Evolutionary conservation across 768 basidiomycete species (phyloP).

Genomic region (Omphalotus guepiniiformis): DNA sequence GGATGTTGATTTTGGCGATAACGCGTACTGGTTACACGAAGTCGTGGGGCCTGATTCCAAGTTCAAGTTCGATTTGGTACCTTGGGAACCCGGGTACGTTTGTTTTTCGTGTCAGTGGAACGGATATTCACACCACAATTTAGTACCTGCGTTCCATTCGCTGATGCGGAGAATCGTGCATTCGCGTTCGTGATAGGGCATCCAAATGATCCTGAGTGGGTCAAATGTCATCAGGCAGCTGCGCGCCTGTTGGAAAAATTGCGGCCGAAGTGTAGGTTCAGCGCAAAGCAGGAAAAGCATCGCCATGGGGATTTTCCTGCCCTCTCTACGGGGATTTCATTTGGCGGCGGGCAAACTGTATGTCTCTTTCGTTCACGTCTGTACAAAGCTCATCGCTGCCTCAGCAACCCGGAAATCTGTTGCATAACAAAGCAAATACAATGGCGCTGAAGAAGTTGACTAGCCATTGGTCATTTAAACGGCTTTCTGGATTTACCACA

Average conservation of each 20-base stretch:
- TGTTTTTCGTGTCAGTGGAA: background rate
- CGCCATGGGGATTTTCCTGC: slow-evolving; percentile 19
- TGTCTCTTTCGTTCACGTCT: background rate
- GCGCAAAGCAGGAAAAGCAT: slow-evolving; percentile 6
- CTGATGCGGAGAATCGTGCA: background rate
- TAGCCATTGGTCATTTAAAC: slow-evolving; percentile 6
- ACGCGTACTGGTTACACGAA: background rate
- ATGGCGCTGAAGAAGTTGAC: background rate
- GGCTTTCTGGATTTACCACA: slow-evolving; percentile 19
- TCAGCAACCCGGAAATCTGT: slow-evolving; percentile 11
- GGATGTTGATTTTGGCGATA: background rate
- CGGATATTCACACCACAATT: background rate
- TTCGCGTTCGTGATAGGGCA: slow-evolving; percentile 10
- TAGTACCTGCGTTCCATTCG: background rate
- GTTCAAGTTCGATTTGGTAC: background rate
- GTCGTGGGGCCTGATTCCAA: background rate
- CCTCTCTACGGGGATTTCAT: slow-evolving; percentile 19
- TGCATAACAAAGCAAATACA: background rate
- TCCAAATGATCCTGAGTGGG: slow-evolving; percentile 13
- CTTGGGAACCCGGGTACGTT: background rate
- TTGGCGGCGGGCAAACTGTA: slow-evolving; percentile 24
- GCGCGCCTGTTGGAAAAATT: background rate
- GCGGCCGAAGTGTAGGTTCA: slow-evolving; percentile 1
- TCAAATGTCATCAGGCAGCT: slow-evolving; percentile 1
- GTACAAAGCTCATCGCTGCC: background rate